Evolutionary conservation across 768 basidiomycete species (phyloP), one percentile per base, ranked within the genome.

Genomic region (Boletellus sp.): DNA sequence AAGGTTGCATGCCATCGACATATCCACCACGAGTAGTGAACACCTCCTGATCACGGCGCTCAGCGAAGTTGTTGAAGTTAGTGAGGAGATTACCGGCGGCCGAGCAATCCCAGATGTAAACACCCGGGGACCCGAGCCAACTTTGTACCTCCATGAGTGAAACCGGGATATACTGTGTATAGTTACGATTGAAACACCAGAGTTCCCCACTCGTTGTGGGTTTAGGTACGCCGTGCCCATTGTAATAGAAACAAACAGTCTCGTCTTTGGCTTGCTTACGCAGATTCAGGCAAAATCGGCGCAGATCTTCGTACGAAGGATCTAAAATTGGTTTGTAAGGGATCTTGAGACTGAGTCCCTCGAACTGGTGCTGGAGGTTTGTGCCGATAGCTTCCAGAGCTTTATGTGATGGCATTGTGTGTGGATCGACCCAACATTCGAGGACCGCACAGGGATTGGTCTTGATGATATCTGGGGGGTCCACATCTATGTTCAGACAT

Each of bases 41-140:
- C 17, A 78, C 70, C 47, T 91, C 87, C 26, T 81, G 77, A 57
- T 92, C 87, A 16, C 87, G 81, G 31, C 81, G 76, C 57, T 87
- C 79, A 3, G 90, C 89, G 55, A 87, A 85, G 40, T 71, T 74
- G 64, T 88, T 90, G 69, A 95, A 96, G 69, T 96, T 98, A 46
- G 80, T 78, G 26, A 98, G 73, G 37, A 98, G 83, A 69, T 97
- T 83, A 1, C 96, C 96, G 2, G 96, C 95, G n/a, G 91, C 90
- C 2, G 93, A 94, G 66, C 94, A 97, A 64, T 99, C 96, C 96
- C 96, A 99, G 47, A 99, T 91, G 66, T 94, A 98, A 24, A 98
- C 91, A 26, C 90, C 91, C 1, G 96, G 96, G 1, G 92, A 90
- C 6, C 92, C 93, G 4, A 98, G 73, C 92, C 94, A 97, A 17